Evolutionary conservation across 495 filamentous ascomycete genomes (phyloP).

Genomic region (Penicillium robsamsonii): DNA sequence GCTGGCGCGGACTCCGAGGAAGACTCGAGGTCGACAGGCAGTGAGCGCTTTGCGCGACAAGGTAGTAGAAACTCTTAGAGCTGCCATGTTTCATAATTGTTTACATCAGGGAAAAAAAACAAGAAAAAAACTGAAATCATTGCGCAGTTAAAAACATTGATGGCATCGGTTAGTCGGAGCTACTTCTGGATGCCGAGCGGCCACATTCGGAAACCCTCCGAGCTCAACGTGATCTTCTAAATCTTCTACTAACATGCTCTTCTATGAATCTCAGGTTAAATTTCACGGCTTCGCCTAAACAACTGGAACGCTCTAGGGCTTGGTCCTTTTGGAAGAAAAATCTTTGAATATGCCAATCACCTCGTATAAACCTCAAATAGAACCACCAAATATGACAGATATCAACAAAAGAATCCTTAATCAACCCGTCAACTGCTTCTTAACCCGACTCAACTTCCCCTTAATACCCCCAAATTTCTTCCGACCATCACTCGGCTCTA

Average conservation of each 20-base stretch:
- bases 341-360: not conserved
- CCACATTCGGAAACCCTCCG: not conserved
- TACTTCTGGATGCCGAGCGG: constrained; percentile 43
- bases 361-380: not conserved
- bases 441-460: not conserved
- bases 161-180: constrained; percentile 31
- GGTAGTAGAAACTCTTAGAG: constrained; percentile 28
- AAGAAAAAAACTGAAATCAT: constrained; percentile 7
- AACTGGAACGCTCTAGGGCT: not conserved
- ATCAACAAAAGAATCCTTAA: not conserved
- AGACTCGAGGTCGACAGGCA: constrained; percentile 27
- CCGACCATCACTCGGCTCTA: not conserved
- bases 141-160: constrained; percentile 17
- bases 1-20: constrained; percentile 21
- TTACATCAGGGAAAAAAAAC: not conserved
- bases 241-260: not conserved
- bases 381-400: not conserved
- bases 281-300: not conserved
- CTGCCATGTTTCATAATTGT: constrained; percentile 26
- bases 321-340: not conserved
- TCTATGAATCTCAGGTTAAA: not conserved
- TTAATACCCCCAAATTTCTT: not conserved
- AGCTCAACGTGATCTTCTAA: not conserved
- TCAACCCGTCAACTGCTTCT: not conserved
- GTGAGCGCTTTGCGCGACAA: constrained; percentile 31